A percentile compares a stretch with the other conserved stretches of the same genome.
phyloP scores from a whole-genome alignment of 1,139 yeast genomes.

The Pichia sp. region DNA sequence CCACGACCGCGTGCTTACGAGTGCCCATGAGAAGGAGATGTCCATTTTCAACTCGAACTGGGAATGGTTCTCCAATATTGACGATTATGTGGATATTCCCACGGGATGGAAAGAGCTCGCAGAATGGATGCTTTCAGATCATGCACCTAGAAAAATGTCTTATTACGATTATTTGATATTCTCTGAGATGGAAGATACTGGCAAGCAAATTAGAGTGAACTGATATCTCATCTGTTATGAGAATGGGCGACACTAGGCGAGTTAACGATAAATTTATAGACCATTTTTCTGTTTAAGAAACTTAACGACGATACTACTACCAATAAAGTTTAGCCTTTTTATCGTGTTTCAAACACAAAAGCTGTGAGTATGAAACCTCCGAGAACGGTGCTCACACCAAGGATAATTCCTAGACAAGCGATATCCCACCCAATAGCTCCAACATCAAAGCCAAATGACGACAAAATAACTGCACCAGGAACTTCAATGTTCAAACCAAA shows the following conservation, averaged over 20 bases:
- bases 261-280: neutral
- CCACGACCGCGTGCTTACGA: neutral
- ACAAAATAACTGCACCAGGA: conserved; percentile 96
- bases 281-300: neutral
- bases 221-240: too few species aligned
- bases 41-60: neutral
- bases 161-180: conserved; percentile 4
- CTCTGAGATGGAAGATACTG: conserved; percentile 2
- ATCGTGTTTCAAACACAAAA: conserved; percentile 72
- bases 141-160: conserved; percentile 1
- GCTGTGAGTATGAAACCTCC: conserved; percentile 74
- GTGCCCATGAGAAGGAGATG: conserved; percentile 10
- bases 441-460: conserved; percentile 90
- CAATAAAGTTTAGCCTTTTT: conserved; percentile 6
- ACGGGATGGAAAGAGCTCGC: conserved; percentile 2
- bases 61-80: conserved; percentile 2
- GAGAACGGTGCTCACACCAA: conserved; percentile 40
- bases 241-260: too few species aligned
- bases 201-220: too few species aligned
- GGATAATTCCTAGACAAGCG: conserved; percentile 33
- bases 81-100: conserved; percentile 1
- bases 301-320: neutral
- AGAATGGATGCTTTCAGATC: neutral
- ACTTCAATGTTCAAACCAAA: conserved; percentile 92
- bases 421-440: conserved; percentile 68